phyloP scores from a whole-genome alignment of 805 yeast species.

The Ogataea saltuana region DNA sequence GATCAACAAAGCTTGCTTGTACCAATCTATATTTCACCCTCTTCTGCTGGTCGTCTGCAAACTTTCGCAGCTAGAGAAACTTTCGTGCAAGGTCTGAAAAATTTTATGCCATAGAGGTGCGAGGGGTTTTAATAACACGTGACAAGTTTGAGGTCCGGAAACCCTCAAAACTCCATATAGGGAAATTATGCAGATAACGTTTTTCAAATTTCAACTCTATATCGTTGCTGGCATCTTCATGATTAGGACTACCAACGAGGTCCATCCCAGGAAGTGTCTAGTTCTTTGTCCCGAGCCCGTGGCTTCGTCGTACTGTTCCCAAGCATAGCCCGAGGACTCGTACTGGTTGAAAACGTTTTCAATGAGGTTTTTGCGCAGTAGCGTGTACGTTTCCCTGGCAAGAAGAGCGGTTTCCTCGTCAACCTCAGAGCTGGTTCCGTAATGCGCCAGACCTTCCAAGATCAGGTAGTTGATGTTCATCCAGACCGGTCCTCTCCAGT shows the following conservation, averaged over 20 bases:
- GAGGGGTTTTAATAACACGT: conserved; percentile 11
- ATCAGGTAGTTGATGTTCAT: conserved; percentile 83
- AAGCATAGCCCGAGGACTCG: conserved; percentile 74
- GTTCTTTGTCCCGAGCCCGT: conserved; percentile 81
- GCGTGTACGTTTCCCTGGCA: conserved; percentile 52
- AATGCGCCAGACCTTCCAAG: conserved; percentile 66
- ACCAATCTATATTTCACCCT: conserved; percentile 4
- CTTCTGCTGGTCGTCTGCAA: not conserved
- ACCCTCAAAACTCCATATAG: conserved; percentile 6
- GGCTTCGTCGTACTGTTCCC: conserved; percentile 85
- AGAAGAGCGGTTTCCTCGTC: conserved; percentile 36
- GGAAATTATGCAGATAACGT: not conserved
- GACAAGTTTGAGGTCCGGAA: conserved; percentile 1
- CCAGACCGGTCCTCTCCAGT: conserved; percentile 97
- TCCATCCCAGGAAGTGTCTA: conserved; percentile 93
- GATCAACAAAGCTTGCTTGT: not conserved
- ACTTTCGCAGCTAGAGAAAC: conserved; percentile 1
- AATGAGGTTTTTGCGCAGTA: conserved; percentile 67
- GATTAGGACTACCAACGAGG: conserved; percentile 74
- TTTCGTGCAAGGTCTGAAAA: conserved; percentile 12
- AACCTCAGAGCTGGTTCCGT: conserved; percentile 39
- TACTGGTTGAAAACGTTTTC: conserved; percentile 69
- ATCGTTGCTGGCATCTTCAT: conserved; percentile 74
- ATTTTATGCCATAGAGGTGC: conserved; percentile 8
- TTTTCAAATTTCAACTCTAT: not conserved